These are phyloP conservation scores for Tripterygium wilfordii DNA, from an alignment of 177 flowering plant genomes.

Conservation along the genomic window DNA sequence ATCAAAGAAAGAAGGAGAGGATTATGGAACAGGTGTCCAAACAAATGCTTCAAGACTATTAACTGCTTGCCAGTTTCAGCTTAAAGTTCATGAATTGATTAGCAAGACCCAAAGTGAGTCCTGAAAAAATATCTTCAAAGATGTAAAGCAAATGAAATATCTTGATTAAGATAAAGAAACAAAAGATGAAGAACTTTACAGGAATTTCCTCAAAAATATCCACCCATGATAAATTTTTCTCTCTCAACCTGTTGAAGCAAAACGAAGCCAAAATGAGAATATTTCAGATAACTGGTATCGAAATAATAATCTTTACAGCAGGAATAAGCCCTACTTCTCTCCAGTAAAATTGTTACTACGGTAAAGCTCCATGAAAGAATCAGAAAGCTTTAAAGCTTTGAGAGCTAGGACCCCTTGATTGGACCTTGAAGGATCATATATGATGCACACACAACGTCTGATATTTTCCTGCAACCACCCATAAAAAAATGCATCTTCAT, in stretches of 20 bases:
- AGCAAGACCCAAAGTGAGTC: too few relatives aligned
- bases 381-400: constrained; percentile 95
- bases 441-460: constrained; percentile 93
- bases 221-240: constrained; percentile 92
- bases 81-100: too few relatives aligned
- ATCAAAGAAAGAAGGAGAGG: too few relatives aligned
- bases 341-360: constrained; percentile 81
- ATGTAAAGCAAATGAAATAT: too few relatives aligned
- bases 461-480: constrained; percentile 79
- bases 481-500: too few relatives aligned
- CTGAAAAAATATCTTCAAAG: too few relatives aligned
- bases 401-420: constrained; percentile 89
- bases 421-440: constrained; percentile 89
- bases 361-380: constrained; percentile 95
- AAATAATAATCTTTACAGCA: constrained; percentile 1
- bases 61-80: too few relatives aligned
- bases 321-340: constrained; percentile 64
- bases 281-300: too few relatives aligned
- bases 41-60: too few relatives aligned
- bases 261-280: constrained; percentile 5
- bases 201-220: constrained; percentile 99
- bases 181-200: constrained; percentile 52
- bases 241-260: constrained; percentile 70
- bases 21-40: too few relatives aligned
- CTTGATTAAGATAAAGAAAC: too few relatives aligned